Evolutionary conservation across 345 rosid species (phyloP).

Genomic region (Eucalyptus grandis): DNA sequence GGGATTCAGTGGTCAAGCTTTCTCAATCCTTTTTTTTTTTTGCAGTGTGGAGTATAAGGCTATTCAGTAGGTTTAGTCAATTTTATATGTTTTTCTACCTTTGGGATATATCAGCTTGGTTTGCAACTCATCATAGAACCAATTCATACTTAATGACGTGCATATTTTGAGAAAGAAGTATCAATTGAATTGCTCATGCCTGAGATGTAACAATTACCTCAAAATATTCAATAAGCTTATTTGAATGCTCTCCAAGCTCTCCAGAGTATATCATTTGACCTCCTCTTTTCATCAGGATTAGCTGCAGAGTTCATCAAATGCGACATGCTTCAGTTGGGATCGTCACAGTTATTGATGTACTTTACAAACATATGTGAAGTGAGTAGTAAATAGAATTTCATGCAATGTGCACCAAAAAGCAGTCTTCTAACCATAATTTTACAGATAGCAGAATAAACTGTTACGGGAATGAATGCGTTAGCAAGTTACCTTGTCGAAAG

Average conservation of each 20-base stretch:
- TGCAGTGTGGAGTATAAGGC: neutral
- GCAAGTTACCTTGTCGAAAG: conserved; percentile 35
- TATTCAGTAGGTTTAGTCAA: neutral
- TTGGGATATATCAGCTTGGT: neutral
- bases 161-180: neutral
- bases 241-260: conserved; percentile 38
- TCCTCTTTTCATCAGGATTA: conserved; percentile 51
- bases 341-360: neutral
- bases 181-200: neutral
- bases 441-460: neutral
- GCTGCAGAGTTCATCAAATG: conserved; percentile 7
- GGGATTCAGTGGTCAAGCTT: neutral
- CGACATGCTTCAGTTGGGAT: neutral
- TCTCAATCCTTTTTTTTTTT: neutral
- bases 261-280: conserved; percentile 41
- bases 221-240: conserved; percentile 36
- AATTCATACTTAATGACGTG: neutral
- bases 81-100: neutral
- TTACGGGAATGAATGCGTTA: neutral
- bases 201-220: conserved; percentile 12
- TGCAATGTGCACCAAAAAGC: neutral
- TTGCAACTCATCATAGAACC: neutral
- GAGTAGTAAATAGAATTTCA: neutral
- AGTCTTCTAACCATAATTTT: neutral
- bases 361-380: neutral